phyloP scores from a whole-genome alignment of 2,329 filamentous ascomycete species.

The Ophiostoma quercus region DNA sequence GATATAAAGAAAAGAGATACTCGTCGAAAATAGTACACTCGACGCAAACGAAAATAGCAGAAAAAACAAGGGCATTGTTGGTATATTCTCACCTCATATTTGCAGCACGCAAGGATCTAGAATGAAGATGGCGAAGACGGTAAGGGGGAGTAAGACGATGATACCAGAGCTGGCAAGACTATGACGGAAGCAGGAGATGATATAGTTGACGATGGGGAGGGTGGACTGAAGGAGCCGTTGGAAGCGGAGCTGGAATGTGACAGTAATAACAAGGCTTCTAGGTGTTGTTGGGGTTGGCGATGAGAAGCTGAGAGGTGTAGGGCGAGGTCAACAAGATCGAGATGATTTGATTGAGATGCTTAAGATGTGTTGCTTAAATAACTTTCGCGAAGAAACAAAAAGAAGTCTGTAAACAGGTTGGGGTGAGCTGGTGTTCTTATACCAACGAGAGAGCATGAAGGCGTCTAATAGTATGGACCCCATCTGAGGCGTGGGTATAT shows the following conservation, averaged over 20 bases:
- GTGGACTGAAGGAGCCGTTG: neutral
- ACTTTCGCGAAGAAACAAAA: neutral
- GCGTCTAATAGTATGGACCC: neutral
- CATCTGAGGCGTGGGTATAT: neutral
- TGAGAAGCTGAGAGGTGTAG: neutral
- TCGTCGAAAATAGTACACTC: neutral
- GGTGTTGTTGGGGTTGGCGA: neutral
- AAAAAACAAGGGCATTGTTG: slow-evolving; percentile 2
- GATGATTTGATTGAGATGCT: neutral
- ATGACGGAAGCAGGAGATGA: neutral
- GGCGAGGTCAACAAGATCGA: neutral
- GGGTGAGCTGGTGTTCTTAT: slow-evolving; percentile 13
- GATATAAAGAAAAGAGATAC: neutral
- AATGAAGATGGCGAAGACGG: neutral
- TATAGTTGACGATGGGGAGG: neutral
- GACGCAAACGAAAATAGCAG: neutral
- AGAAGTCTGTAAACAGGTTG: neutral
- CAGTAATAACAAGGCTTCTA: neutral
- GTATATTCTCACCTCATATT: slow-evolving; percentile 3
- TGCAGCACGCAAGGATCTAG: neutral
- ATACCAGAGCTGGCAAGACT: neutral
- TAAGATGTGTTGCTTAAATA: neutral
- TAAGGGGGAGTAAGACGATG: neutral
- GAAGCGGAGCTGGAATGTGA: slow-evolving; percentile 9
- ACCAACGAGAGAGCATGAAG: neutral